Base-by-base conservation (phyloP, 441 rosid genomes). In the Populus hybrid region DNA sequence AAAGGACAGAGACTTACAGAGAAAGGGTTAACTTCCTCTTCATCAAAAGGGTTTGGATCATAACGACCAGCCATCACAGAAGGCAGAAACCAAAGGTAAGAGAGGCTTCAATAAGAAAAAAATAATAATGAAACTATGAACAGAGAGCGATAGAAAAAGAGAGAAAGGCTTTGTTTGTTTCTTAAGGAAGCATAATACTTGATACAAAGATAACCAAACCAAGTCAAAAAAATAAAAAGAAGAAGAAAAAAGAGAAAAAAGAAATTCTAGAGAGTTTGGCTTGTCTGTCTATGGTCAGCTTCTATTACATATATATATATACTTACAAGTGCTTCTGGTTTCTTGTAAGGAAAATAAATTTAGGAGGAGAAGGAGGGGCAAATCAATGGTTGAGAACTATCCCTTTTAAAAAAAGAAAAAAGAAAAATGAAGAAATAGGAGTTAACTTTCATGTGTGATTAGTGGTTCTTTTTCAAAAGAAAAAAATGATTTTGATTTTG, bases 11-110 rank as follows among this genome's bases (percentile, higher is more conserved):
- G 72, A 86, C 95, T 87, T 72, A 95, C 99, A 28, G 94, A 84
- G 74, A 95, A 95, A 75, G 98, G 99, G 83, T 95, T 92, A 72
- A 92, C 94, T 73, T 89, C 93, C 42, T 88, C 97, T 42, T 91
- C 93, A 57, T 78, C 97, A 73, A 94, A 93, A 6, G 99, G 98
- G 73, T 94, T 94, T 65, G 80, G 85, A 77, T 94, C 97, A 84
- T 87, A 91, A 40, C 94, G 94, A 77, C 90, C 87, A 78, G 94
- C 94, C 99, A 94, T 94, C 72, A 26, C 16, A 67, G 77, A 53
- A 74, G 67, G 68, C 68, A 46, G 42, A n/a, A 38, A 38, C 9
- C 9, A 18, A 42, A 70, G 68, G 0, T 10, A 53, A 10, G 16
- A 70, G 28, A 71, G 5, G 28, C 67, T 40, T 24, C 4, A 42